phyloP scores from a whole-genome alignment of 176 grass and related monocot genomes.

The Areca catechu region DNA sequence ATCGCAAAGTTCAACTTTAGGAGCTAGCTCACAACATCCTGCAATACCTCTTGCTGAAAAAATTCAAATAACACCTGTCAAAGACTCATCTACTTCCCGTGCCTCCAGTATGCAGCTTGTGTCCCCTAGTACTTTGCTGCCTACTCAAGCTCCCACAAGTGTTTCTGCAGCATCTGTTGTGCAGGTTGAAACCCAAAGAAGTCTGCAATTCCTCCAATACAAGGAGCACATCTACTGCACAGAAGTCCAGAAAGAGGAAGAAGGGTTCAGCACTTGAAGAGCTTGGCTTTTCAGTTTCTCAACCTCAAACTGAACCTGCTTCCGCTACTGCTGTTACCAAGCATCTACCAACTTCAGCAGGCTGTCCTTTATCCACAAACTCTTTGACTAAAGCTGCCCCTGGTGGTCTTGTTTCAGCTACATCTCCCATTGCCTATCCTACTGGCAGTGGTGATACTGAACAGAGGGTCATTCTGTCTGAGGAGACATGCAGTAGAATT shows the following conservation, averaged over 20 bases:
- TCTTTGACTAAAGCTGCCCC: conserved; percentile 38
- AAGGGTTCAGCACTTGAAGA: conserved; percentile 54
- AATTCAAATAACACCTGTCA: conserved; percentile 44
- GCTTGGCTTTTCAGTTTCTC: conserved; percentile 32
- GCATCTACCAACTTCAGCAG: conserved; percentile 7
- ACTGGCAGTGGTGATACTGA: conserved; percentile 26
- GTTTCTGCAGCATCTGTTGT: conserved; percentile 33
- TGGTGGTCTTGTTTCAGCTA: conserved; percentile 33
- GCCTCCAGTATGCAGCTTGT: conserved; percentile 25
- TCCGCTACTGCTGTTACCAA: conserved; percentile 33
- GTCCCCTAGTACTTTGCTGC: conserved; percentile 32
- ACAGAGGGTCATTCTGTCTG: conserved; percentile 38
- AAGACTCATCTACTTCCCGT: conserved; percentile 35
- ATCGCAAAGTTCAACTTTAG: conserved; percentile 67
- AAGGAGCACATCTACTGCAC: conserved; percentile 38
- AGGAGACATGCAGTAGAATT: conserved; percentile 37
- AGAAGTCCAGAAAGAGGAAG: conserved; percentile 93
- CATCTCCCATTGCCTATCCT: conserved; percentile 34
- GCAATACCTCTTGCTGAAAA: conserved; percentile 43
- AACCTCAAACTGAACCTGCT: conserved; percentile 31
- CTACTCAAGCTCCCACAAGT: conserved; percentile 23
- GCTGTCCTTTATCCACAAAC: conserved; percentile 44
- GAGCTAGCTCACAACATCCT: conserved; percentile 41
- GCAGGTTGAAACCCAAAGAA: conserved; percentile 43
- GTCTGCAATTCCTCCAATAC: conserved; percentile 30